Evolutionary conservation across 2,329 filamentous ascomycete species (phyloP), one percentile per base, ranked within the genome.

Genomic region (Drechslera avenae): DNA sequence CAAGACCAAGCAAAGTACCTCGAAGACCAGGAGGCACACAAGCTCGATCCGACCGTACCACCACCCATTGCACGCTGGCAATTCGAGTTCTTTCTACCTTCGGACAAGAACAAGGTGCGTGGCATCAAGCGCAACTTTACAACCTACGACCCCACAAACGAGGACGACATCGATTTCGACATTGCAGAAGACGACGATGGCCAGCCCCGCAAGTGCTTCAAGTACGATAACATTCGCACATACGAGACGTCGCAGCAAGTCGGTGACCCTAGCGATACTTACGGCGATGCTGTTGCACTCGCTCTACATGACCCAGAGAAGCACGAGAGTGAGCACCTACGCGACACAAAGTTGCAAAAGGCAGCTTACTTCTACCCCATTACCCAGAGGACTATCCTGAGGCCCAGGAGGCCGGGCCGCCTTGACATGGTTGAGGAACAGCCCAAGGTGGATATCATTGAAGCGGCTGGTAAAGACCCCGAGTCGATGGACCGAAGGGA

Each of bases 331-430:
- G 76, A 73, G 50, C 74, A 75, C 42, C 35, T 72, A 39, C 46
- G 71, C 13, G 47, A 56, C 39, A 72, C 47, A 3, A 66, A 64
- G 50, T 56, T 78, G 52, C 72, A 73, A 53, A 81, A 81, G 63
- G 84, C 76, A 1, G 84, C 84, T 12, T 87, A 85, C 67, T 84
- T 84, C 66, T 86, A 86, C 54, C 83, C 84, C 0, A 81, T 87
- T 46, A 69, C 80, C 16, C 79, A 81, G 63, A 80, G 81, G 64
- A 81, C 80, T n/a, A 77, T 76, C 17, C 75, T 87, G 39, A 64
- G 77, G 37, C 75, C 77, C 4, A 73, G 76, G 59, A 63, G 79
- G 23, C 82, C 62, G 2, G 66, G 60, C 66, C 56, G 74, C 60
- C 37, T 74, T 62, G 57, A 78, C 60, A 52, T 71, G 69, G 30